A percentile compares a stretch with the other conserved stretches of the same genome.
phyloP scores from a whole-genome alignment of 495 filamentous ascomycete genomes.

The Daldinia caldariorum region DNA sequence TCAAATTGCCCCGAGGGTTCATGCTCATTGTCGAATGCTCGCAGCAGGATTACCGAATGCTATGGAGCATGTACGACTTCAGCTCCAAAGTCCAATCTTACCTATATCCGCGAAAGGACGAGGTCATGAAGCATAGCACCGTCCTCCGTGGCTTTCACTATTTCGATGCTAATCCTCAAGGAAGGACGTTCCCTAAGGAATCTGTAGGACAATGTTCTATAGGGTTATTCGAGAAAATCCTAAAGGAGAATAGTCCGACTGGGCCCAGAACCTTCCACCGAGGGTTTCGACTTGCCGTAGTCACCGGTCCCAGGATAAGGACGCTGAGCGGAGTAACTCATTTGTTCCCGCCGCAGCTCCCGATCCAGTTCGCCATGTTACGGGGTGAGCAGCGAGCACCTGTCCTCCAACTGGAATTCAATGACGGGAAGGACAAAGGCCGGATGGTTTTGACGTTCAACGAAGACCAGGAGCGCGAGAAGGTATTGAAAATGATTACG shows the following conservation, averaged over 20 bases:
- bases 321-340: conserved; percentile 77
- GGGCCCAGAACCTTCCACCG: conserved; percentile 74
- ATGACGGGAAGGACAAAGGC: conserved; percentile 69
- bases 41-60: conserved; percentile 75
- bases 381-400: conserved; percentile 73
- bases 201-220: conserved; percentile 73
- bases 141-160: conserved; percentile 76
- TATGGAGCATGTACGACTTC: conserved; percentile 86
- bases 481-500: conserved; percentile 72
- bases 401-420: conserved; percentile 74
- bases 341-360: conserved; percentile 64
- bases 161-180: conserved; percentile 71
- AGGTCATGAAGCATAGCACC: conserved; percentile 70
- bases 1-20: conserved; percentile 75
- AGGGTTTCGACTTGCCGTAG: conserved; percentile 77
- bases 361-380: conserved; percentile 77
- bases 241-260: conserved; percentile 69
- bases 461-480: conserved; percentile 70
- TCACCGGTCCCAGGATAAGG: conserved; percentile 79
- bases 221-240: conserved; percentile 74
- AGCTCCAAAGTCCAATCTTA: conserved; percentile 75
- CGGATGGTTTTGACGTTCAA: conserved; percentile 79
- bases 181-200: conserved; percentile 76
- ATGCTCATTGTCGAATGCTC: conserved; percentile 72
- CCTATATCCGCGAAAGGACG: conserved; percentile 71